Evolutionary conservation across 345 rosid genomes (phyloP).

Genomic region (Viola odorata): DNA sequence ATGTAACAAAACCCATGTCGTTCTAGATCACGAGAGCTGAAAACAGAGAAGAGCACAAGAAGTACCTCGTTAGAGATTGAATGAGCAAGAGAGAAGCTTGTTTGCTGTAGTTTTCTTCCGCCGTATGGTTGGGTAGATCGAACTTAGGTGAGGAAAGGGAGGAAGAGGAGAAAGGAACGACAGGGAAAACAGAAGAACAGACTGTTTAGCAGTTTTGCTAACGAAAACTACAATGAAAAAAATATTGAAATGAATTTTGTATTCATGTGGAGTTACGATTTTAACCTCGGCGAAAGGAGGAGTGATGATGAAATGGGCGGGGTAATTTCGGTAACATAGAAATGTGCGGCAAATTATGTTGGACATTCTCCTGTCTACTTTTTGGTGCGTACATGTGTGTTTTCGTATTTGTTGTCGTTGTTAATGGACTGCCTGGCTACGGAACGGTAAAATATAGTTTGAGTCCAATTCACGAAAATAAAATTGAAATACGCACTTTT

Average conservation of each 20-base stretch:
- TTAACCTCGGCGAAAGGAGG: slow-evolving; percentile 1
- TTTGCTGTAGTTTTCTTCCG: not conserved
- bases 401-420: not conserved
- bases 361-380: not conserved
- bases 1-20: not conserved
- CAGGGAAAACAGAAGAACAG: slow-evolving; percentile 4
- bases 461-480: not conserved
- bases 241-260: not conserved
- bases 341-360: not conserved
- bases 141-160: not conserved
- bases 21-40: slow-evolving; percentile 10
- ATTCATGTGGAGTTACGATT: slow-evolving; percentile 6
- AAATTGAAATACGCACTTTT: not conserved
- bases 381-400: not conserved
- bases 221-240: slow-evolving; percentile 24
- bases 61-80: slow-evolving; percentile 12
- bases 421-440: not conserved
- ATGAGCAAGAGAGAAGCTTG: not conserved
- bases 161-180: not conserved
- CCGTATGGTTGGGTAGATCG: slow-evolving; percentile 15
- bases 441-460: not conserved
- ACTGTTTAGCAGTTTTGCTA: slow-evolving; percentile 14
- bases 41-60: not conserved
- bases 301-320: not conserved
- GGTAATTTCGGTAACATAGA: slow-evolving; percentile 2